Conservation (phyloP, 495 filamentous ascomycete genomes). For the Parachaetomium inaequale region DNA sequence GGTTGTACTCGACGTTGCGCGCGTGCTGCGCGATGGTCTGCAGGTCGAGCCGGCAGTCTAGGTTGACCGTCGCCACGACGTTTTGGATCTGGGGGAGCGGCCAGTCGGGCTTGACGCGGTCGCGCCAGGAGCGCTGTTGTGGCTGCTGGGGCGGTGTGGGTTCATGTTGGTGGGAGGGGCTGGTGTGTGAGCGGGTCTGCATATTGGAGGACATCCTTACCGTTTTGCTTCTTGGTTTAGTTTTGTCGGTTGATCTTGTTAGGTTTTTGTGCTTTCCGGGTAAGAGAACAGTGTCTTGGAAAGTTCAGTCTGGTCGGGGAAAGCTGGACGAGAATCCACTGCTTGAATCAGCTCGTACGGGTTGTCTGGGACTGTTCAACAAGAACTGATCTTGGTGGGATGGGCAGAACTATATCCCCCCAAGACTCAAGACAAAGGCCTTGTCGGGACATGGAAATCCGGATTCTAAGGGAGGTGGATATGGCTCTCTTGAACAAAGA, state of each 20-base stretch:
- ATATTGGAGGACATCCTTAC: background rate
- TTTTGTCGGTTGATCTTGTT: background rate
- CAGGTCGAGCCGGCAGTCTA: constrained; percentile 89
- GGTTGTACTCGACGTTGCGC: constrained; percentile 96
- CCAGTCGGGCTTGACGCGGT: constrained; percentile 19
- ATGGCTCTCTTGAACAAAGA: background rate
- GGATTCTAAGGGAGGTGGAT: background rate
- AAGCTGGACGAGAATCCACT: background rate
- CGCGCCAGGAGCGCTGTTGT: background rate
- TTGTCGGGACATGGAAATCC: background rate
- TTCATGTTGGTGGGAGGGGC: background rate
- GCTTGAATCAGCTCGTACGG: background rate
- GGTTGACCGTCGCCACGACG: constrained; percentile 95
- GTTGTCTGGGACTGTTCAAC: background rate
- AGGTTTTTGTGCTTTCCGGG: background rate
- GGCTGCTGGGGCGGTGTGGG: background rate
- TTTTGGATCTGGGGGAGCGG: constrained; percentile 45
- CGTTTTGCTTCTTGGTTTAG: background rate
- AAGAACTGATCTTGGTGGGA: background rate
- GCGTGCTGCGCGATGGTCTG: constrained; percentile 93
- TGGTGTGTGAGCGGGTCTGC: background rate
- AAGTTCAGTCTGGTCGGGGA: background rate
- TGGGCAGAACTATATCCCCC: background rate
- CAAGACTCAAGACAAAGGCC: background rate
- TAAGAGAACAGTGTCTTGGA: background rate